A percentile compares a stretch with the other conserved stretches of the same genome.
Conservation (phyloP, 805 yeast genomes). For the Brettanomyces custersianus region DNA sequence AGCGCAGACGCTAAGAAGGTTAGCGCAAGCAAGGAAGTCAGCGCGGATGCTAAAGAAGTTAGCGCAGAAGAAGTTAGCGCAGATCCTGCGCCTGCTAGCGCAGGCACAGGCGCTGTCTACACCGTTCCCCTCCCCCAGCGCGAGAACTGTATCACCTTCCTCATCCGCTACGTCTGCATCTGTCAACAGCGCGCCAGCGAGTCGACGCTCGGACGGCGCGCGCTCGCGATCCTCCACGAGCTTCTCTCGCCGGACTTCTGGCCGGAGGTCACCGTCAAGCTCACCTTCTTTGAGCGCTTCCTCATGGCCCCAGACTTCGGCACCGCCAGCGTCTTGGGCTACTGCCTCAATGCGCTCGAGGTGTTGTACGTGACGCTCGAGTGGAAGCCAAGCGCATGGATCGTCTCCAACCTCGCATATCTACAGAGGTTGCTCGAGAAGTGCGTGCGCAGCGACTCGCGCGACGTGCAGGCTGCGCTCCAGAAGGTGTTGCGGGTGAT, state of each 20-base stretch:
- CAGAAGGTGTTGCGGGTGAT: slow-evolving; percentile 68
- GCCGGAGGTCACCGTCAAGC: slow-evolving; percentile 83
- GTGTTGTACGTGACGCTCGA: slow-evolving; percentile 77
- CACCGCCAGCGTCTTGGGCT: slow-evolving; percentile 60
- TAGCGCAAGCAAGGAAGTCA: slow-evolving; percentile 2
- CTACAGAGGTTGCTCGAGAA: slow-evolving; percentile 72
- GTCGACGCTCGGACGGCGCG: slow-evolving; percentile 71
- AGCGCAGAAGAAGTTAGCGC: background rate
- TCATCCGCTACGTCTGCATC: slow-evolving; percentile 81
- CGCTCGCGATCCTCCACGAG: slow-evolving; percentile 67
- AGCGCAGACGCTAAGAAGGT: slow-evolving; percentile 1
- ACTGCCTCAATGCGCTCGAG: slow-evolving; percentile 84
- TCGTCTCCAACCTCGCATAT: slow-evolving; percentile 56
- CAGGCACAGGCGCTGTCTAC: slow-evolving; percentile 23
- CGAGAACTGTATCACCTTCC: slow-evolving; percentile 83
- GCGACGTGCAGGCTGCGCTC: slow-evolving; percentile 77
- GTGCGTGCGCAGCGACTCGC: slow-evolving; percentile 73
- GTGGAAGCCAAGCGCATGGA: slow-evolving; percentile 74
- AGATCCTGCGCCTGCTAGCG: background rate
- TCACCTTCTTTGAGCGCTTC: slow-evolving; percentile 82
- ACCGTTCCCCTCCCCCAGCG: slow-evolving; percentile 68
- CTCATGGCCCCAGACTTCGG: slow-evolving; percentile 68
- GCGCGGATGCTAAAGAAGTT: background rate
- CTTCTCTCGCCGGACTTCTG: slow-evolving; percentile 67
- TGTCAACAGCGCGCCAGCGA: slow-evolving; percentile 81